These are phyloP conservation scores for Metschnikowia vanudenii DNA, from an alignment of 805 yeast species.

Conservation along the genomic window DNA sequence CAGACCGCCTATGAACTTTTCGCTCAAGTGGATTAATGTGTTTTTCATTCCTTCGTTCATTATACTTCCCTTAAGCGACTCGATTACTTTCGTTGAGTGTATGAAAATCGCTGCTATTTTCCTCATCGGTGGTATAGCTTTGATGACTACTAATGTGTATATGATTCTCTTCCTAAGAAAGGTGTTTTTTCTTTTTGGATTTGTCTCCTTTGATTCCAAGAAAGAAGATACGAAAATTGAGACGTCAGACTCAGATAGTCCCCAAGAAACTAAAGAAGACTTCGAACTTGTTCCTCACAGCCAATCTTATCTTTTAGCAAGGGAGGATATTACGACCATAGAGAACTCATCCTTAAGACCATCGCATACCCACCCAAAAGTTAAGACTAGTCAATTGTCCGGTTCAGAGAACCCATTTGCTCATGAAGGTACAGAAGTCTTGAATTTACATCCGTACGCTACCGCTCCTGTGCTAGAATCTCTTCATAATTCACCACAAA, in stretches of 20 bases:
- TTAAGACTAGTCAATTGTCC: background rate
- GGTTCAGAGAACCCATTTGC: background rate
- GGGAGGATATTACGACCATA: slow-evolving; percentile 41
- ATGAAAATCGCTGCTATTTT: slow-evolving; percentile 74
- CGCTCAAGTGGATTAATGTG: slow-evolving; percentile 73
- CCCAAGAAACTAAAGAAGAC: background rate
- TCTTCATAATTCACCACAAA: background rate
- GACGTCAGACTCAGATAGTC: slow-evolving; percentile 1
- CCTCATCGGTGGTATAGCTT: slow-evolving; percentile 54
- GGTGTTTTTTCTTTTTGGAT: slow-evolving; percentile 11
- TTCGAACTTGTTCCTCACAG: slow-evolving; percentile 16
- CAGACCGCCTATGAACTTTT: slow-evolving; percentile 66
- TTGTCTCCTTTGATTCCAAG: slow-evolving; percentile 6
- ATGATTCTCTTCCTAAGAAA: slow-evolving; percentile 32
- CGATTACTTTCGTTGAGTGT: slow-evolving; percentile 65
- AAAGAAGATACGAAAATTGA: slow-evolving; percentile 5
- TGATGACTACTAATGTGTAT: slow-evolving; percentile 47
- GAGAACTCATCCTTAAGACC: slow-evolving; percentile 22
- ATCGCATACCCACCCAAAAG: slow-evolving; percentile 1
- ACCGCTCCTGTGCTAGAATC: background rate
- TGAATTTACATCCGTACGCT: background rate
- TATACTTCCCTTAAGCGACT: slow-evolving; percentile 64
- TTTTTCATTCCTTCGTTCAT: slow-evolving; percentile 79
- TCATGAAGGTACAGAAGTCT: background rate
- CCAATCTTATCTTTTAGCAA: slow-evolving; percentile 14